Evolutionary conservation across 78 protist genomes (phyloP), one percentile per base, ranked within the genome.

Genomic region (Dictyostelium citrinum): DNA sequence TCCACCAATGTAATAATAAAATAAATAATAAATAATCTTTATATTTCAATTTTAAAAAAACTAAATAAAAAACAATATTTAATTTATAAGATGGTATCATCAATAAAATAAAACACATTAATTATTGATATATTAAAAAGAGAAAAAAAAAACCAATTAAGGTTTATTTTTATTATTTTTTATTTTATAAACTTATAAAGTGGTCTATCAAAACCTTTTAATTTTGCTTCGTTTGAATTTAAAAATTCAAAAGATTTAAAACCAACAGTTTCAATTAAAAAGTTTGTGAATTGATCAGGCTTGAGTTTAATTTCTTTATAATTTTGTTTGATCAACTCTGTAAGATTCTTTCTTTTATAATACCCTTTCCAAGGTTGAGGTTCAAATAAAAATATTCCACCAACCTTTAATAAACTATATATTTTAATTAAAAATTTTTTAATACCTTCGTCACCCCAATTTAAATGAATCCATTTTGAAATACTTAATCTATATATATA

Each of bases 401-500:
- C 97, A 12, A 58, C 78, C 46, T 71, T 77, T 51, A 97, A 81
- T 64, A 81, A n/a, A 37, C 49, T 84, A 77, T 88, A 85, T 33
- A 96, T 46, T 29, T 90, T 82, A n/a, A 31, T 64, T 68, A 97
- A 97, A 83, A 96, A 68, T 17, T 39, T 43, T 39, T 64, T 81
- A 22, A 97, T 55, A 16, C 98, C 98, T 64, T 45, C 85, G 31
- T 97, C 98, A 9, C 98, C 98, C 78, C 70, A 95, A 81, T 96
- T 96, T 35, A 97, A 82, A 39, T 97, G 98, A 27, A 97, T 29
- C 98, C 98, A 97, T 49, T 97, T 97, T 12, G 96, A 39, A n/a
- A 95, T 60, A 90, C 96, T 86, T 20, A 97, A 46, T 31, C 97
- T 84, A 43, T n/a, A 74, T 39, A 37, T 37, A 37, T 37, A 3